phyloP scores from a whole-genome alignment of 768 basidiomycete genomes.

The Podaxis rugospora region DNA sequence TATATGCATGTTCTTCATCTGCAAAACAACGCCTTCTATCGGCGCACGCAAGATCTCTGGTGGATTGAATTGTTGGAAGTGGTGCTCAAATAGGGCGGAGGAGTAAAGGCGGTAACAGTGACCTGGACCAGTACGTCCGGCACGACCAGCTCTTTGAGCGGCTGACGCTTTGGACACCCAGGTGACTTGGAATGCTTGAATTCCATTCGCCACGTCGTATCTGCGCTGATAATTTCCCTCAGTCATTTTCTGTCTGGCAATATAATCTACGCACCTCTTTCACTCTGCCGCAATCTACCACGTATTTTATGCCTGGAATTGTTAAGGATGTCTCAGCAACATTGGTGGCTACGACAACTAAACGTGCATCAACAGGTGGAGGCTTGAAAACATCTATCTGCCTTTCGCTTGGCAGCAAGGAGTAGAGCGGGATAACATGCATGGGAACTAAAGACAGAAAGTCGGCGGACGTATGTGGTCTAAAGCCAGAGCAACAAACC shows the following conservation, averaged over 20 bases:
- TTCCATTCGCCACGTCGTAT: constrained; percentile 75
- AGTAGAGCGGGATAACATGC: constrained; percentile 93
- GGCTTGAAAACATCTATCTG: constrained; percentile 91
- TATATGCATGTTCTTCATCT: constrained; percentile 99
- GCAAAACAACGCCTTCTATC: constrained; percentile 93
- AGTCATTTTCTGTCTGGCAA: background rate
- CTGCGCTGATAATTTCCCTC: constrained; percentile 51
- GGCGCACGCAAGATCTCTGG: constrained; percentile 96
- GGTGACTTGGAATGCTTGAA: constrained; percentile 87
- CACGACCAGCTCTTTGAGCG: constrained; percentile 90
- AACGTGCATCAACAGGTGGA: constrained; percentile 74
- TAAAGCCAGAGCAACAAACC: constrained; percentile 32
- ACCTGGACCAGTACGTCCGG: constrained; percentile 95
- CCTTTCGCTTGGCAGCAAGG: constrained; percentile 86
- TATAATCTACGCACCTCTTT: constrained; percentile 66
- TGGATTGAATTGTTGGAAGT: constrained; percentile 81
- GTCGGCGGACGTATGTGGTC: constrained; percentile 8
- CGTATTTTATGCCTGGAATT: constrained; percentile 95
- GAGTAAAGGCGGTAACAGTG: constrained; percentile 98
- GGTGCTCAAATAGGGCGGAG: constrained; percentile 88
- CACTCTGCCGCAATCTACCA: constrained; percentile 93
- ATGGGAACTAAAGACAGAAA: constrained; percentile 64
- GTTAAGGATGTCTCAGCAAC: constrained; percentile 97
- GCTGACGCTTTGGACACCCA: constrained; percentile 98
- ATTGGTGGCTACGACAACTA: constrained; percentile 95